Evolutionary conservation across 2,329 filamentous ascomycete genomes (phyloP).

Genomic region (Neopestalotiopsis clavispora): DNA sequence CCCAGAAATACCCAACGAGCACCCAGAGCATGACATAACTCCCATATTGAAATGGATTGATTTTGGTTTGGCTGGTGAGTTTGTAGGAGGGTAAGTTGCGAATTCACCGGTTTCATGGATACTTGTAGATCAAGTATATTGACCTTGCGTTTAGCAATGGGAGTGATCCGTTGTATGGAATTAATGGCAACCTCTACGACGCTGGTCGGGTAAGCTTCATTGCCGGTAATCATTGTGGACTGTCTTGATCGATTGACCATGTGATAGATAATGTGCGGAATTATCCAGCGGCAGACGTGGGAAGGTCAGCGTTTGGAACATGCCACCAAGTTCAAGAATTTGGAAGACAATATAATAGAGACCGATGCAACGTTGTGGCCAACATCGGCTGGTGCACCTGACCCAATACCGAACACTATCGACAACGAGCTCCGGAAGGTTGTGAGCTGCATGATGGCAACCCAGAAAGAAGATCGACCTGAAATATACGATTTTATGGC

Average conservation of each 20-base stretch:
- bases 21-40: background rate
- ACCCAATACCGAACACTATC: background rate
- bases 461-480: background rate
- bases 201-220: background rate
- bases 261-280: constrained; percentile 7
- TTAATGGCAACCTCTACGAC: background rate
- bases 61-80: constrained; percentile 6
- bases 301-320: background rate
- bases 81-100: background rate
- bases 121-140: background rate
- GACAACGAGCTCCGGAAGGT: background rate
- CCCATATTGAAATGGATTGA: constrained; percentile 12
- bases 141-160: background rate
- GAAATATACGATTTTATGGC: background rate
- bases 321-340: background rate
- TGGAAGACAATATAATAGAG: background rate
- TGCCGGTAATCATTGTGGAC: no score
- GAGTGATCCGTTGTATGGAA: background rate
- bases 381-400: background rate
- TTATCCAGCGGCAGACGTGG: background rate
- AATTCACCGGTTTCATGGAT: no score
- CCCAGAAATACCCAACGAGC: background rate
- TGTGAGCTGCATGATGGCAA: constrained; percentile 2
- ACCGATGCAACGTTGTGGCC: background rate
- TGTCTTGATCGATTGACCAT: background rate